A percentile compares a stretch with the other conserved stretches of the same genome.
phyloP scores from a whole-genome alignment of 257 asterid genomes.

The Solanum bulbocastanum region DNA sequence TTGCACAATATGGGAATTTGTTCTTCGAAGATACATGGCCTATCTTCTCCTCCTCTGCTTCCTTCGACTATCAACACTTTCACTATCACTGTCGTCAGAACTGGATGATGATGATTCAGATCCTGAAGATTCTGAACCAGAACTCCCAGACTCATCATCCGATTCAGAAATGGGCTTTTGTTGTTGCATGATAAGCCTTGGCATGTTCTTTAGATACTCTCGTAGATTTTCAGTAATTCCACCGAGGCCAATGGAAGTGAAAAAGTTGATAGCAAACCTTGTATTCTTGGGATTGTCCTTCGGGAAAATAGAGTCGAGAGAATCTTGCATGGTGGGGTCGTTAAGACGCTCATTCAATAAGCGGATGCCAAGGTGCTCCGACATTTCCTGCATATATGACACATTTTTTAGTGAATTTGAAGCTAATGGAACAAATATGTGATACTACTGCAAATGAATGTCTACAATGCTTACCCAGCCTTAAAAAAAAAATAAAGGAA shows the following conservation, averaged over 20 bases:
- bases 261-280: slow-evolving; percentile 74
- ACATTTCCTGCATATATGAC: slow-evolving; percentile 46
- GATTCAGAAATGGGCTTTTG: slow-evolving; percentile 53
- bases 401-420: background rate
- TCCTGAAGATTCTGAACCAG: slow-evolving; percentile 33
- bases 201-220: slow-evolving; percentile 82
- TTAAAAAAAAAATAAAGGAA: too few species aligned
- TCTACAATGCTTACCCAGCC: background rate
- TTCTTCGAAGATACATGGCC: background rate
- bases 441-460: background rate
- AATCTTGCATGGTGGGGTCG: slow-evolving; percentile 81
- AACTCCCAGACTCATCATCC: slow-evolving; percentile 34
- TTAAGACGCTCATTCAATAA: slow-evolving; percentile 66
- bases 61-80: slow-evolving; percentile 6
- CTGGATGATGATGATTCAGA: slow-evolving; percentile 27
- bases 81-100: slow-evolving; percentile 26
- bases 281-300: slow-evolving; percentile 77
- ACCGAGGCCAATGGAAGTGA: slow-evolving; percentile 88
- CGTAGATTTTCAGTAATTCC: slow-evolving; percentile 79
- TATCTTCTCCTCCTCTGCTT: slow-evolving; percentile 23
- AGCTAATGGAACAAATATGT: background rate
- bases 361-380: slow-evolving; percentile 85
- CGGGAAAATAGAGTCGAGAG: slow-evolving; percentile 71
- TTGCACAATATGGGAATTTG: background rate
- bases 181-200: slow-evolving; percentile 88